Evolutionary conservation across 768 basidiomycete species (phyloP).

Genomic region (Rhodotorula paludigena): DNA sequence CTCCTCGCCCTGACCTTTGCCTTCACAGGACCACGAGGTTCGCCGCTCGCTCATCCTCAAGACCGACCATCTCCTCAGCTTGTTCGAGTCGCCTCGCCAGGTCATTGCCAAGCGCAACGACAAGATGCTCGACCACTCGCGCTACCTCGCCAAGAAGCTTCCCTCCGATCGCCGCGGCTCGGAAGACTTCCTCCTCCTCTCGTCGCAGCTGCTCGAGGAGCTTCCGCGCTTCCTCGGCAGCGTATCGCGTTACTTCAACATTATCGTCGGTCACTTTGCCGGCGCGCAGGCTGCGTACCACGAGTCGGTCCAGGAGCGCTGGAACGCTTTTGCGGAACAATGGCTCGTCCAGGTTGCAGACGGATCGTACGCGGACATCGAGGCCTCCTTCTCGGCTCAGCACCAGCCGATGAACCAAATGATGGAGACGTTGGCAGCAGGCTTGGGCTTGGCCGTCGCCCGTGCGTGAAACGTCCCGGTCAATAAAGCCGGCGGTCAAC

Average conservation of each 20-base stretch:
- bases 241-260: conserved; percentile 39
- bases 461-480: conserved; percentile 7
- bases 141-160: conserved; percentile 30
- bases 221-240: conserved; percentile 41
- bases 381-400: conserved; percentile 2
- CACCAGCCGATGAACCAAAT: conserved; percentile 31
- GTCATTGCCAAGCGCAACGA: conserved; percentile 41
- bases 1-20: neutral
- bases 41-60: conserved; percentile 31
- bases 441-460: conserved; percentile 18
- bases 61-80: conserved; percentile 38
- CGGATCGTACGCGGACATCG: conserved; percentile 9
- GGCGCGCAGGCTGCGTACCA: conserved; percentile 33
- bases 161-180: conserved; percentile 31
- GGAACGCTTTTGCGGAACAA: conserved; percentile 19
- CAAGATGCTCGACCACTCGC: conserved; percentile 36
- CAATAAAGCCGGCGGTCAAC: neutral
- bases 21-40: conserved; percentile 34
- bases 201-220: conserved; percentile 41
- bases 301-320: conserved; percentile 23
- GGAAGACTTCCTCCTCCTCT: conserved; percentile 38
- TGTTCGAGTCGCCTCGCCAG: conserved; percentile 38
- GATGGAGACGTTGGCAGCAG: conserved; percentile 34
- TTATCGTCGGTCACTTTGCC: conserved; percentile 36
- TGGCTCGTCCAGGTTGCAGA: conserved; percentile 18